Conservation (phyloP, 208 protist genomes). For the Crithidia thermophila region DNA sequence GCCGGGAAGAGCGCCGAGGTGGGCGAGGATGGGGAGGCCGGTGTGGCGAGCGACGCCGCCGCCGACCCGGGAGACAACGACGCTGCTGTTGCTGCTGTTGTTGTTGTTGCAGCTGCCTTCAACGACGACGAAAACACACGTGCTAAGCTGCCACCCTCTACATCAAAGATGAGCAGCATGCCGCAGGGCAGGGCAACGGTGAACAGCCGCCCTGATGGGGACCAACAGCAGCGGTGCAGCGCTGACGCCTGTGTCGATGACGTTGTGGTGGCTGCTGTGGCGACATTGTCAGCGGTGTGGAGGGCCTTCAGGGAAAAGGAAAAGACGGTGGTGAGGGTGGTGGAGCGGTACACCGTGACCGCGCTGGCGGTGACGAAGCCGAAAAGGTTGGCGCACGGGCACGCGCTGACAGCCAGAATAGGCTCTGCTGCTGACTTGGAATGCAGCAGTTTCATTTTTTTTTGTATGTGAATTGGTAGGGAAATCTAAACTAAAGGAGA, state of each 20-base stretch:
- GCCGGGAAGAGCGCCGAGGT: not conserved
- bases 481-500: not conserved
- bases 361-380: constrained; percentile 63
- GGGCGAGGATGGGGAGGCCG: not conserved
- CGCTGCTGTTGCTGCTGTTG: not conserved
- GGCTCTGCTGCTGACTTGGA: constrained; percentile 62
- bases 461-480: constrained; percentile 3
- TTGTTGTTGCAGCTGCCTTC: not conserved
- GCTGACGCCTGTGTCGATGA: not conserved
- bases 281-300: not conserved
- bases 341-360: constrained; percentile 76
- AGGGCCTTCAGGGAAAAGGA: constrained; percentile 44
- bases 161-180: constrained; percentile 61
- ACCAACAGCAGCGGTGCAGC: constrained; percentile 51
- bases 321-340: constrained; percentile 69
- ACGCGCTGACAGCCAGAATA: constrained; percentile 74
- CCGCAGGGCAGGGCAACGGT: constrained; percentile 53
- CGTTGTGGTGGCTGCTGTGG: not conserved
- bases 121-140: constrained; percentile 46
- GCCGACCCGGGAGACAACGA: not conserved
- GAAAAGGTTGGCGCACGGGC: constrained; percentile 78
- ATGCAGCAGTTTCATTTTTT: constrained; percentile 74
- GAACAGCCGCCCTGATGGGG: constrained; percentile 74
- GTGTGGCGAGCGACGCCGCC: not conserved
- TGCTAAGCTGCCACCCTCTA: constrained; percentile 67